Conservation (phyloP, 73 alveolate species). For the Paramecium biaurelia region DNA sequence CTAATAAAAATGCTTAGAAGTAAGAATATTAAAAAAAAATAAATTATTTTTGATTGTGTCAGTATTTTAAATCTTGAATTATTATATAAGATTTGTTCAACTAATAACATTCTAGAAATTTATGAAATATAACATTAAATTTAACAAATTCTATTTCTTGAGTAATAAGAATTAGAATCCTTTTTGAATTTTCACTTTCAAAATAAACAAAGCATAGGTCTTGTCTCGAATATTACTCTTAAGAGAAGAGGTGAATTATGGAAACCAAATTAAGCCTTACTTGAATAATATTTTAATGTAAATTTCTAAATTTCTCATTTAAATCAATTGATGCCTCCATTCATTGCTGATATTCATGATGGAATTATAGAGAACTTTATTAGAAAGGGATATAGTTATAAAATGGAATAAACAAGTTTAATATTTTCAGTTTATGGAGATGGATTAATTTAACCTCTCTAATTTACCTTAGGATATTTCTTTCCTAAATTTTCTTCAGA, state of each 20-base stretch:
- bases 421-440: neutral
- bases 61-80: neutral
- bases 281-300: neutral
- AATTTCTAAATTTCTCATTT: neutral
- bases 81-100: neutral
- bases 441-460: neutral
- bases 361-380: neutral
- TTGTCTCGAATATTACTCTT: neutral
- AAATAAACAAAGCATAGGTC: neutral
- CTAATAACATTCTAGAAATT: neutral
- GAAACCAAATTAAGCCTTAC: neutral
- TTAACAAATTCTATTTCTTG: neutral
- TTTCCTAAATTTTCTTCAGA: neutral
- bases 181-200: neutral
- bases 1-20: neutral
- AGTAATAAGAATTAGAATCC: neutral
- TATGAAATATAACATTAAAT: neutral
- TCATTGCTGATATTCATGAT: neutral
- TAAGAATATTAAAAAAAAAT: neutral
- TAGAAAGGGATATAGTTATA: neutral
- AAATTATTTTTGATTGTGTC: neutral
- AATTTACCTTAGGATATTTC: neutral
- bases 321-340: neutral
- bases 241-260: neutral
- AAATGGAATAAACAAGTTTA: neutral